Percentiles rank a stretch among this genome's conserved stretches.
phyloP scores from a whole-genome alignment of 257 asterid species.

The Gentiana straminea region DNA sequence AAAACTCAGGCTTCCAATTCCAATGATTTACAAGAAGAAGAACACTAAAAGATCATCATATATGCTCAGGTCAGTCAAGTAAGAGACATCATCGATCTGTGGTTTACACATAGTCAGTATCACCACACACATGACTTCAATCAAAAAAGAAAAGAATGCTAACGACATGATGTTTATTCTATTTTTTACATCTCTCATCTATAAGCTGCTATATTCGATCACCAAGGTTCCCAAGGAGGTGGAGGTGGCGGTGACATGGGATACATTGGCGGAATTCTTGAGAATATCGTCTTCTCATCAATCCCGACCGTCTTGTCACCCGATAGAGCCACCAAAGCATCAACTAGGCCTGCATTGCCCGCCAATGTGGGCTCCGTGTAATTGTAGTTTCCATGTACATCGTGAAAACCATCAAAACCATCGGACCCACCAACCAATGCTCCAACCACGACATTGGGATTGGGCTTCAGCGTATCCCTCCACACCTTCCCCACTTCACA shows the following conservation, averaged over 20 bases:
- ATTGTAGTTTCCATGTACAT: slow-evolving; percentile 74
- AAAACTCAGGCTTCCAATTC: no score
- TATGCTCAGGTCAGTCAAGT: no score
- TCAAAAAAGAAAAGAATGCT: no score
- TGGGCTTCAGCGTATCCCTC: slow-evolving; percentile 68
- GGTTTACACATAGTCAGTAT: no score
- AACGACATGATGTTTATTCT: no score
- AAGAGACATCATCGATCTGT: no score
- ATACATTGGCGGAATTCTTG: slow-evolving; percentile 92
- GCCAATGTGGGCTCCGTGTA: slow-evolving; percentile 94
- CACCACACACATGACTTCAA: no score
- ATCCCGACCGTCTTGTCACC: slow-evolving; percentile 43
- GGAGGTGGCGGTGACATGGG: slow-evolving; percentile 97
- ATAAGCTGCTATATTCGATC: no score
- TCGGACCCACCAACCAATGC: slow-evolving; percentile 99
- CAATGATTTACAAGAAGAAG: no score
- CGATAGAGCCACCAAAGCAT: slow-evolving; percentile 83
- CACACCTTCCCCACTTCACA: slow-evolving; percentile 94
- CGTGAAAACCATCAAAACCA: slow-evolving; percentile 68
- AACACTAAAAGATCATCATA: no score
- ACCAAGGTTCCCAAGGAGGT: slow-evolving; percentile 80
- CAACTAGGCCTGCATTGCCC: slow-evolving; percentile 91
- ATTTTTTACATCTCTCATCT: no score
- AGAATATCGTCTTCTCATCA: slow-evolving; percentile 84
- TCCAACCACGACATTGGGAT: slow-evolving; percentile 64